Conservation (phyloP, 116 monocot genomes). For the Cymodocea nodosa region DNA sequence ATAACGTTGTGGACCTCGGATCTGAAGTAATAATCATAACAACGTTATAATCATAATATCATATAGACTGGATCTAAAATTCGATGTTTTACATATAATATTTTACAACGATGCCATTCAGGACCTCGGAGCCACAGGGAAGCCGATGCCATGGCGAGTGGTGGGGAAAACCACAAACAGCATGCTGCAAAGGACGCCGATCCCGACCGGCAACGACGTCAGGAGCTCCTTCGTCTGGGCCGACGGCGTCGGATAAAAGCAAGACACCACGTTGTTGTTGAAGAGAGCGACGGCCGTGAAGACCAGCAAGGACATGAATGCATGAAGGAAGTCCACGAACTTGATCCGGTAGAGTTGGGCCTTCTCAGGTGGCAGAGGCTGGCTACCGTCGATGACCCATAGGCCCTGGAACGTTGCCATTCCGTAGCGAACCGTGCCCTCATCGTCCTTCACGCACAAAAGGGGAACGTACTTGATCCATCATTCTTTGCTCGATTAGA, state of each 20-base stretch:
- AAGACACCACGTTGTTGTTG: conserved; percentile 39
- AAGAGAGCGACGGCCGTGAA: conserved; percentile 52
- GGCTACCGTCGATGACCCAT: conserved; percentile 39
- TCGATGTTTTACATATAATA: too few species aligned
- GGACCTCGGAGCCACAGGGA: conserved; percentile 8
- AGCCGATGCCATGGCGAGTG: conserved; percentile 62
- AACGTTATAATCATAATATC: too few species aligned
- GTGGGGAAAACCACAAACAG: conserved; percentile 57
- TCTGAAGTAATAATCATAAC: too few species aligned
- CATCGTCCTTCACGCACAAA: neutral
- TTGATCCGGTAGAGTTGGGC: conserved; percentile 23
- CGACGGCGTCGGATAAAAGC: conserved; percentile 36
- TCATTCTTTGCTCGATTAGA: neutral
- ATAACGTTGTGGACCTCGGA: too few species aligned
- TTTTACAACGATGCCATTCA: too few species aligned
- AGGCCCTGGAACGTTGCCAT: conserved; percentile 45
- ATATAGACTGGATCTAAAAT: too few species aligned
- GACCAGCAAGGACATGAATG: conserved; percentile 37
- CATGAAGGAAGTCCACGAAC: conserved; percentile 50
- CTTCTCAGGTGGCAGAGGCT: conserved; percentile 5
- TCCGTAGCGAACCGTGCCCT: conserved; percentile 34
- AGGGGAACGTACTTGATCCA: neutral
- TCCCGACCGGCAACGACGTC: conserved; percentile 31
- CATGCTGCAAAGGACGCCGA: conserved; percentile 40
- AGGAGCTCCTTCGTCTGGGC: conserved; percentile 24